These are phyloP conservation scores for Adansonia grandidieri DNA, from an alignment of 441 rosid species.

Conservation along the genomic window DNA sequence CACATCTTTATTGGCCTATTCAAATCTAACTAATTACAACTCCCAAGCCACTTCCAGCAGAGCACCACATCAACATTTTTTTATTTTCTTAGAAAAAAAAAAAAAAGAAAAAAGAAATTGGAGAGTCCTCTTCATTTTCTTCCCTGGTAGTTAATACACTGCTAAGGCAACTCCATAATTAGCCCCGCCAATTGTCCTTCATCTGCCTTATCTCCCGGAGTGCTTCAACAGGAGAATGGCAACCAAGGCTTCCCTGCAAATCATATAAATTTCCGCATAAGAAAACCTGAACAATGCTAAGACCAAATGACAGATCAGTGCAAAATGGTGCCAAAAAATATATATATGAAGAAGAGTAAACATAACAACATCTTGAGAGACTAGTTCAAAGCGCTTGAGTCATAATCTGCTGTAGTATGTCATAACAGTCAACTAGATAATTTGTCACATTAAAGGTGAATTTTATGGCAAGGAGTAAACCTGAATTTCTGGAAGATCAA, in stretches of 20 bases:
- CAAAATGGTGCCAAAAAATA: constrained; percentile 9
- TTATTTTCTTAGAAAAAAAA: not conserved
- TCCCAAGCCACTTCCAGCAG: not conserved
- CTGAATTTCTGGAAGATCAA: constrained; percentile 69
- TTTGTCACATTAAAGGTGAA: not conserved
- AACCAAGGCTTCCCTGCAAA: constrained; percentile 60
- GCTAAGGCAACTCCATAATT: constrained; percentile 27
- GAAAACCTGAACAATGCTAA: not conserved
- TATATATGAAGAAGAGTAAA: not conserved
- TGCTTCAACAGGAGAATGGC: constrained; percentile 67
- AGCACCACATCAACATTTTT: not conserved
- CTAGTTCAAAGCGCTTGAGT: not conserved
- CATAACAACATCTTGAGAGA: not conserved
- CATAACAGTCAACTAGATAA: not conserved
- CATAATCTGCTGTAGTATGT: not conserved
- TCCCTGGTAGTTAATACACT: not conserved
- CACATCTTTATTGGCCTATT: not conserved
- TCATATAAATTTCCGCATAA: constrained; percentile 16
- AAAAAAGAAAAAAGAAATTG: not conserved
- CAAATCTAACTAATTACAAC: not conserved
- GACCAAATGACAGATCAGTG: not conserved
- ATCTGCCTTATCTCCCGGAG: constrained; percentile 60
- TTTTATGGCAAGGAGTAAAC: constrained; percentile 33
- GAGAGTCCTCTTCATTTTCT: not conserved
- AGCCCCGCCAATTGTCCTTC: constrained; percentile 91